Evolutionary conservation across 371 early-diverging fungal genomes (phyloP).

Genomic region (Saksenaea vasiformis): DNA sequence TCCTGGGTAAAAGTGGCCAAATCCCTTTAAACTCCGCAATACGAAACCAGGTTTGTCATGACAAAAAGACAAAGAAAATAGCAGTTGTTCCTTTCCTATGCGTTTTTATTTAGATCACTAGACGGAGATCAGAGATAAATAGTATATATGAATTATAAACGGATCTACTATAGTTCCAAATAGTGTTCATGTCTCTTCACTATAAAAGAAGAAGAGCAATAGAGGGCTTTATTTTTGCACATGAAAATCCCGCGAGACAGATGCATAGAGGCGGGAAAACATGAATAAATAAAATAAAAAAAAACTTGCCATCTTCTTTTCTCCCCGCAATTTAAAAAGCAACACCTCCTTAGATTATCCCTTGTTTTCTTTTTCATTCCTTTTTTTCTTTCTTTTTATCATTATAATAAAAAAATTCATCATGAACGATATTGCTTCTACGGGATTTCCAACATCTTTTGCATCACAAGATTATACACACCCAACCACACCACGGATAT

Average conservation of each 20-base stretch:
- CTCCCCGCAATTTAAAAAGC: constrained; percentile 9
- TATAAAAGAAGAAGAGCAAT: too few relatives aligned
- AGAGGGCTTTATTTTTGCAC: neutral
- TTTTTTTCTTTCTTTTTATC: neutral
- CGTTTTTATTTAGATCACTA: too few relatives aligned
- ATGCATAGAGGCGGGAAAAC: neutral
- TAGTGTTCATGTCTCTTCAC: neutral
- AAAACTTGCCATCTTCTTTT: constrained; percentile 1
- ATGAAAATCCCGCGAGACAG: constrained; percentile 1
- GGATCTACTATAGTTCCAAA: neutral
- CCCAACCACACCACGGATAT: neutral
- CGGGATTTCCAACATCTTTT: neutral
- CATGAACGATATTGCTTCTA: constrained; percentile 2
- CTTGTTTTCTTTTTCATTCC: constrained; percentile 1
- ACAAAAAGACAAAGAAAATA: neutral
- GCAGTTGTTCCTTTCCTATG: neutral
- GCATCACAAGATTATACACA: neutral
- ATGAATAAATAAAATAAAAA: neutral
- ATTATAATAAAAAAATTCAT: neutral
- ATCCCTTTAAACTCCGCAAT: neutral
- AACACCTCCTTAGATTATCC: constrained; percentile 3
- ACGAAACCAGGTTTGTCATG: neutral
- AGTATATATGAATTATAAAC: neutral
- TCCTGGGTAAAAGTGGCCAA: constrained; percentile 2
- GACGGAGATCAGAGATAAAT: neutral